Base-by-base conservation (phyloP, 1,284 basidiomycete genomes). In the Naganishia albida region DNA sequence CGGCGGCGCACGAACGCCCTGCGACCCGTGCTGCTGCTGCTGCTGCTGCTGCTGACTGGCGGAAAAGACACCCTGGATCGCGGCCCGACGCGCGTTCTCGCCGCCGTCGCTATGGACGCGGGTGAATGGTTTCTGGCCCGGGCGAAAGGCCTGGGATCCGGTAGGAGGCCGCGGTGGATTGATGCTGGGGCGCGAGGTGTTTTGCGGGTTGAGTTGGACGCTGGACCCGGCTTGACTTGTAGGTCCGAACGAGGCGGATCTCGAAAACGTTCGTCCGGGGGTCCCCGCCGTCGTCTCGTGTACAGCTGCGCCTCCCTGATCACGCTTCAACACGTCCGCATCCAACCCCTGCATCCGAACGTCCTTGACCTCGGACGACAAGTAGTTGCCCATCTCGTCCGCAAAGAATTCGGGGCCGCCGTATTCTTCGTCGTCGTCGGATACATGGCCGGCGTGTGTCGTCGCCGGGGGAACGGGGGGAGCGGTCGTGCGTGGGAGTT, bases 361-460 rank as follows among this genome's bases (percentile, higher is more conserved):
- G 16, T 60, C 57, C 15, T 38, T 60, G 34, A 60, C 57, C 23
- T 60, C 57, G 46, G 20, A 39, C 25, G 49, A 25, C 25, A 60
- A 60, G 39, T 60, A 60, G 46, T 49, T 60, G 6, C 57, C 57
- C n/a, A 60, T 50, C 18, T 60, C 57, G 20, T 60, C 57, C 2
- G 49, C 57, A 18, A 46, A 60, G 34, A 60, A 39, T 25, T 60
- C 57, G 15, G 57, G 57, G 2, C 57, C 54, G 54, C 26, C 46
- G 46, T 60, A 48, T 15, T 49, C 46, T 34, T 60, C 57, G 7
- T 60, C 57, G 3, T 50, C 57, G 7, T 51, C 50, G n/a, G n/a
- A n/a, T n/a, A n/a, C n/a, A 7, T 44, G 15, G 7, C 10, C 43
- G 34, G 10, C 34, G 34, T 34, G 34, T n/a, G 20, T 20, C 6